A percentile compares a stretch with the other conserved stretches of the same genome.
phyloP scores from a whole-genome alignment of 345 rosid genomes.

The Corchorus capsularis region DNA sequence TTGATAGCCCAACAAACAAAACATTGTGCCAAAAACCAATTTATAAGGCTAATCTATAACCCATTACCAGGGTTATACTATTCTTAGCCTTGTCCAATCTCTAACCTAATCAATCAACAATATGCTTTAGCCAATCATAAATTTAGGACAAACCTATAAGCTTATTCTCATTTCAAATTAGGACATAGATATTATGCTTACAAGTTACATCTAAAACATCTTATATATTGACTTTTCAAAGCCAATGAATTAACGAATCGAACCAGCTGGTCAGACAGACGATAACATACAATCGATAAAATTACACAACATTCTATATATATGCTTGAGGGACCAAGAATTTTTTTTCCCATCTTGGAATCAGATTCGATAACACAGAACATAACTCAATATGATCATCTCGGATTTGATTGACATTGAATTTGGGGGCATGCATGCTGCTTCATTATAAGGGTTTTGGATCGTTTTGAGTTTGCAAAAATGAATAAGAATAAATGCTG shows the following conservation, averaged over 20 bases:
- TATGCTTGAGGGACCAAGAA: neutral
- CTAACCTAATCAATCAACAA: neutral
- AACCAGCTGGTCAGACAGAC: no score
- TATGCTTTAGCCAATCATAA: no score
- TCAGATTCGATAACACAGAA: constrained; percentile 24
- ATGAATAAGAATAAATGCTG: constrained; percentile 15
- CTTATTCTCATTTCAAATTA: no score
- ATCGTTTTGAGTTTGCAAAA: neutral
- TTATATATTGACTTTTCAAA: no score
- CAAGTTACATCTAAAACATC: no score
- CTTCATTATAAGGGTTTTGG: neutral
- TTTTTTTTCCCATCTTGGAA: constrained; percentile 3
- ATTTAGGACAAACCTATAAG: no score
- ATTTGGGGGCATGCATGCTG: neutral
- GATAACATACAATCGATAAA: no score
- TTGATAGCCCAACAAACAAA: constrained; percentile 20
- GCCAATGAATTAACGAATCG: no score
- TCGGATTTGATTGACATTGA: constrained; percentile 14
- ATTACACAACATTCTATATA: no score
- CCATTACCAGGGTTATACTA: neutral
- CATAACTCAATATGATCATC: neutral
- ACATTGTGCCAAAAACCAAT: neutral
- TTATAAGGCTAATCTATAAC: neutral
- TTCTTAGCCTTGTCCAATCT: neutral
- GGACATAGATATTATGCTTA: no score